These are phyloP conservation scores for Pseudozyma sp. DNA, from an alignment of 1,284 basidiomycete genomes.

Conservation along the genomic window DNA sequence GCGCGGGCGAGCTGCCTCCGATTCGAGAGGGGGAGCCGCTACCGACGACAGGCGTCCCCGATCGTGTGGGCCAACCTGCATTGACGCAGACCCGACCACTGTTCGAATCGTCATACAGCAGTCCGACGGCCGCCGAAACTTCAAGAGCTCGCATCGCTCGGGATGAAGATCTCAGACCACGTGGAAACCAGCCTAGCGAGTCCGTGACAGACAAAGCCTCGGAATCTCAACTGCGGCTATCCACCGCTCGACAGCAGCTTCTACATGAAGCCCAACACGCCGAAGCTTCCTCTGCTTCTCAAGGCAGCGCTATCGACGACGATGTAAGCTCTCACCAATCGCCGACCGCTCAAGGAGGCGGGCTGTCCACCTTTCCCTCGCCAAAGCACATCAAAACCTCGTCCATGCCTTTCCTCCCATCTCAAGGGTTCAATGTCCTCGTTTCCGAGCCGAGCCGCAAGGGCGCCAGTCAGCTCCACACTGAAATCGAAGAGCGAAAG, in stretches of 20 bases:
- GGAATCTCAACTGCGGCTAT: constrained; percentile 13
- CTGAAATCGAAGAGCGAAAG: constrained; percentile 2
- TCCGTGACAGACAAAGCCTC: not conserved
- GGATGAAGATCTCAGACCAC: not conserved
- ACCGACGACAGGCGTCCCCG: not conserved
- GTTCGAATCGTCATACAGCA: constrained; percentile 22
- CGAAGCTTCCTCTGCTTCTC: constrained; percentile 6
- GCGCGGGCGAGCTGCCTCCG: constrained; percentile 8
- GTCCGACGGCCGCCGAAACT: constrained; percentile 10
- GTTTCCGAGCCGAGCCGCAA: constrained; percentile 10
- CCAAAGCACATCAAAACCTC: constrained; percentile 31
- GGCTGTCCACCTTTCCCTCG: not conserved
- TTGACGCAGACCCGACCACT: constrained; percentile 2
- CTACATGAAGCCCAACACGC: constrained; percentile 15
- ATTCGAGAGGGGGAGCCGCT: constrained; percentile 21
- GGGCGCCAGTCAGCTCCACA: constrained; percentile 13
- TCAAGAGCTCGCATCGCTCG: not conserved
- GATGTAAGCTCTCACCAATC: not conserved
- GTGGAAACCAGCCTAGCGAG: not conserved
- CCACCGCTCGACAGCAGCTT: constrained; percentile 17
- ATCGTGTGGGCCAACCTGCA: not conserved
- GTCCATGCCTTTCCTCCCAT: constrained; percentile 35
- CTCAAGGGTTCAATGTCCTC: constrained; percentile 25
- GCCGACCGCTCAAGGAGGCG: not conserved
- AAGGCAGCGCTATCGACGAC: constrained; percentile 18